Conservation (phyloP, 192 early-diverging fungal species). For the Backusella westeae region DNA sequence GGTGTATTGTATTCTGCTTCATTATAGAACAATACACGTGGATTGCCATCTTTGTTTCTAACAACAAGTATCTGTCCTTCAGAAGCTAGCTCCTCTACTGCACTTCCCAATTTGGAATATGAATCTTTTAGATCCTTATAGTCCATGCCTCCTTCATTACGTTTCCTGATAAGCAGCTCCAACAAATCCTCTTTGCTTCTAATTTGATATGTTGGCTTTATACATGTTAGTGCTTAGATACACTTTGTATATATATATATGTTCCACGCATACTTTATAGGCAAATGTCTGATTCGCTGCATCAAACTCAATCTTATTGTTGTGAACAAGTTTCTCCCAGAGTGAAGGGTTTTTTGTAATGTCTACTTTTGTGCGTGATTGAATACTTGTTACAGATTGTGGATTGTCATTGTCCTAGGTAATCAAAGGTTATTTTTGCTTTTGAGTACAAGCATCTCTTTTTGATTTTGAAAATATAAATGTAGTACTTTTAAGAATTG, state of each 20-base stretch:
- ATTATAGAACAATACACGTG: conserved; percentile 70
- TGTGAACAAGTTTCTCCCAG: conserved; percentile 55
- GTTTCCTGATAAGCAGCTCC: conserved; percentile 51
- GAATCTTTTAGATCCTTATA: conserved; percentile 76
- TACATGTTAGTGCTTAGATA: neutral
- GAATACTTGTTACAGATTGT: conserved; percentile 56
- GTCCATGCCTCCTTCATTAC: conserved; percentile 64
- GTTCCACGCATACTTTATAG: conserved; percentile 52
- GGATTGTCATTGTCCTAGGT: conserved; percentile 49
- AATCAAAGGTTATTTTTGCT: neutral
- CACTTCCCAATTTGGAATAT: conserved; percentile 56
- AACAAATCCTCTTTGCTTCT: conserved; percentile 71
- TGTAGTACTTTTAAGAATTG: conserved; percentile 48
- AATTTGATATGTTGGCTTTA: conserved; percentile 67
- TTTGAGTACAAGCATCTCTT: neutral
- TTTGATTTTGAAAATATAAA: neutral
- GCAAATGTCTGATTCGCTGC: conserved; percentile 55
- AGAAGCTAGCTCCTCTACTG: conserved; percentile 53
- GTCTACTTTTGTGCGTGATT: conserved; percentile 52
- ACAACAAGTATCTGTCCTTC: conserved; percentile 61
- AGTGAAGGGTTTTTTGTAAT: conserved; percentile 52
- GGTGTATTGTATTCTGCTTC: conserved; percentile 47
- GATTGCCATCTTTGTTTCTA: conserved; percentile 61
- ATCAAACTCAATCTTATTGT: conserved; percentile 67
- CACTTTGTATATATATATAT: neutral